Percentiles rank a stretch among this genome's conserved stretches.
phyloP scores from a whole-genome alignment of 1,284 basidiomycete genomes.

The Puccinia polysora region DNA sequence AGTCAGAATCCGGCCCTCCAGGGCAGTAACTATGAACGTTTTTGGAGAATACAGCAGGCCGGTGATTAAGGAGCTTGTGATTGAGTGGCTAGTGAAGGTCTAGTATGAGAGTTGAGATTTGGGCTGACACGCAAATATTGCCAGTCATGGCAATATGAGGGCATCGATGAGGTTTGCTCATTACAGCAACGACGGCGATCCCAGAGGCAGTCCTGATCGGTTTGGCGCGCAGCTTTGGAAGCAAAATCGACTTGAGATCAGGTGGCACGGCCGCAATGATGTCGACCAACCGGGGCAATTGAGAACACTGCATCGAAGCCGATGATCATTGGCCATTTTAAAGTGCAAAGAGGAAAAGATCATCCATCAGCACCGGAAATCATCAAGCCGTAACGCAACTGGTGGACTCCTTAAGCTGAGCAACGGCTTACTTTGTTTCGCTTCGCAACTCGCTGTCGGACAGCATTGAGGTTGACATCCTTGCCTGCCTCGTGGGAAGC shows the following conservation, averaged over 20 bases:
- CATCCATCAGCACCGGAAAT: neutral
- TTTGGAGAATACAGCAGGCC: constrained; percentile 25
- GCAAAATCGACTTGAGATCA: constrained; percentile 83
- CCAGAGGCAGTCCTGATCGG: constrained; percentile 97
- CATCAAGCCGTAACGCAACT: neutral
- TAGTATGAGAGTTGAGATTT: neutral
- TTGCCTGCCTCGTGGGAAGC: constrained; percentile 70
- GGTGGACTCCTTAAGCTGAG: neutral
- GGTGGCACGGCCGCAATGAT: constrained; percentile 98
- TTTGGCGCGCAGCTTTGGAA: constrained; percentile 86
- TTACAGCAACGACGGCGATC: constrained; percentile 97
- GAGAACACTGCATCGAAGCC: too few species aligned
- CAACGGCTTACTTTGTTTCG: constrained; percentile 75
- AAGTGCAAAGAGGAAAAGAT: neutral
- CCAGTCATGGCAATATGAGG: constrained; percentile 99
- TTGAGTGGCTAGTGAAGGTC: too few species aligned
- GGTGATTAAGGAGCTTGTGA: constrained; percentile 28
- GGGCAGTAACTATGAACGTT: constrained; percentile 87
- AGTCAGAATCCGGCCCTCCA: constrained; percentile 97
- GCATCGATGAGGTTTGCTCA: constrained; percentile 99
- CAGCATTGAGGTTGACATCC: constrained; percentile 74
- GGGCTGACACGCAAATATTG: constrained; percentile 90
- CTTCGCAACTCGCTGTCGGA: constrained; percentile 83
- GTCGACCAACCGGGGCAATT: constrained; percentile 81
- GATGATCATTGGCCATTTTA: too few species aligned